These are phyloP conservation scores for Linum usitatissimum DNA, from an alignment of 345 rosid genomes.

Conservation along the genomic window DNA sequence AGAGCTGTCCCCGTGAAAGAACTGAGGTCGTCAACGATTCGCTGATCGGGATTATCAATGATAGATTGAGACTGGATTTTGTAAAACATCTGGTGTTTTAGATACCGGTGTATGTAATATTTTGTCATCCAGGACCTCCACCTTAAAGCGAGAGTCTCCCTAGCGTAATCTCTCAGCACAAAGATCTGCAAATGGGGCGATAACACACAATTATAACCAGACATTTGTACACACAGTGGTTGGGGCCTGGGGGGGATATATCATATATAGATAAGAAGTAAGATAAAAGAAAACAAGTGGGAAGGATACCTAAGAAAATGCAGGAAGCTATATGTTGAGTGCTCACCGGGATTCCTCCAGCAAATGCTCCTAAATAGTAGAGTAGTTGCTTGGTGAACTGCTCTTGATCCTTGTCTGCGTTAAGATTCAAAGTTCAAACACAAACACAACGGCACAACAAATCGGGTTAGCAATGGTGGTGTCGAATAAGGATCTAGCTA, in stretches of 20 bases:
- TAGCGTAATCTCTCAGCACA: conserved; percentile 86
- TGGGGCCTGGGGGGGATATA: no score
- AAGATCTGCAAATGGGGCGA: conserved; percentile 46
- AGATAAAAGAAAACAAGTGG: background rate
- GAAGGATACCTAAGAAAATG: conserved; percentile 23
- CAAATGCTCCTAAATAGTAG: conserved; percentile 79
- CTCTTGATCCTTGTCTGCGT: conserved; percentile 76
- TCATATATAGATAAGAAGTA: background rate
- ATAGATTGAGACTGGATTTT: conserved; percentile 88
- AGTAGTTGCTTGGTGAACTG: conserved; percentile 79
- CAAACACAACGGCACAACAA: background rate
- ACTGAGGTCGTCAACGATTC: conserved; percentile 82
- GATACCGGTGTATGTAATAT: conserved; percentile 72
- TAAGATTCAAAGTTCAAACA: background rate
- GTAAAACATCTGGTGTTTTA: conserved; percentile 64
- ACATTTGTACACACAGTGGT: background rate
- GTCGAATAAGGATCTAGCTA: background rate
- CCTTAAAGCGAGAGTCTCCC: conserved; percentile 65
- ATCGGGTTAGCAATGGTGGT: background rate
- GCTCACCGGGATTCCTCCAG: conserved; percentile 96
- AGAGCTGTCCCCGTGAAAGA: conserved; percentile 84
- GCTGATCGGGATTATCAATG: conserved; percentile 93
- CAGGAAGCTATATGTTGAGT: conserved; percentile 14
- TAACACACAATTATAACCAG: background rate
- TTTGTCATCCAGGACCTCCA: conserved; percentile 99